Conservation (phyloP, 352 stramenopile genomes). For the Phytophthora gonapodyides region DNA sequence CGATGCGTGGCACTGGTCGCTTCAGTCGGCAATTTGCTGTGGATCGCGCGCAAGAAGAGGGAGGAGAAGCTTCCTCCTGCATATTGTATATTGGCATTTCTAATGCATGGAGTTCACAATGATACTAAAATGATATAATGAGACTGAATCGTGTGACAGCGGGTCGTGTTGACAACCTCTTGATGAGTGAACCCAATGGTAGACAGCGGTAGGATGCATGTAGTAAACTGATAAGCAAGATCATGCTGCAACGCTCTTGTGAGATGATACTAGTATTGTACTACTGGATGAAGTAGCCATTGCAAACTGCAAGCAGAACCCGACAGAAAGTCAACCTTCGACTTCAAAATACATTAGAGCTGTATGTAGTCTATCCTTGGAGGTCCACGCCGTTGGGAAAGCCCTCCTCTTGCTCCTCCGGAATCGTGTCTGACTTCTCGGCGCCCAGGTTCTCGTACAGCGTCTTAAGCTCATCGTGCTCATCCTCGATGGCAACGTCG, state of each 20-base stretch:
- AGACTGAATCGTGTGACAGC: conserved; percentile 60
- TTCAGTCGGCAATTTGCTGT: conserved; percentile 31
- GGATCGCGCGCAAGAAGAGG: neutral
- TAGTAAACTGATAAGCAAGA: too few relatives aligned
- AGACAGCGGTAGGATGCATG: neutral
- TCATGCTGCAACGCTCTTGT: too few relatives aligned
- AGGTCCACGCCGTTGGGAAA: conserved; percentile 33
- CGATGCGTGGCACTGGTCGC: neutral
- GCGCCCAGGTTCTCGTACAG: conserved; percentile 56
- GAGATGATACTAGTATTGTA: too few relatives aligned
- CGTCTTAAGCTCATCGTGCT: conserved; percentile 53
- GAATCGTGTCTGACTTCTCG: conserved; percentile 49
- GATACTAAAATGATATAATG: conserved; percentile 85
- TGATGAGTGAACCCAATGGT: conserved; percentile 63
- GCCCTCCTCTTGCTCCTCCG: conserved; percentile 34
- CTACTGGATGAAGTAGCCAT: too few relatives aligned
- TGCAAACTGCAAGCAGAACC: too few relatives aligned
- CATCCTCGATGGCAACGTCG: conserved; percentile 67
- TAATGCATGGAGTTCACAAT: conserved; percentile 49
- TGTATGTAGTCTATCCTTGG: conserved; percentile 23
- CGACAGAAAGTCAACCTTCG: neutral
- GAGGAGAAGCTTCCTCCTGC: neutral
- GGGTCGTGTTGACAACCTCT: conserved; percentile 61
- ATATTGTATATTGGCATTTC: conserved; percentile 12
- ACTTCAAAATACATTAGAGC: conserved; percentile 8